Percentiles rank a stretch among this genome's conserved stretches.
Evolutionary conservation across 163 green algal species (phyloP).

Genomic region (Trebouxia gelatinosa): DNA sequence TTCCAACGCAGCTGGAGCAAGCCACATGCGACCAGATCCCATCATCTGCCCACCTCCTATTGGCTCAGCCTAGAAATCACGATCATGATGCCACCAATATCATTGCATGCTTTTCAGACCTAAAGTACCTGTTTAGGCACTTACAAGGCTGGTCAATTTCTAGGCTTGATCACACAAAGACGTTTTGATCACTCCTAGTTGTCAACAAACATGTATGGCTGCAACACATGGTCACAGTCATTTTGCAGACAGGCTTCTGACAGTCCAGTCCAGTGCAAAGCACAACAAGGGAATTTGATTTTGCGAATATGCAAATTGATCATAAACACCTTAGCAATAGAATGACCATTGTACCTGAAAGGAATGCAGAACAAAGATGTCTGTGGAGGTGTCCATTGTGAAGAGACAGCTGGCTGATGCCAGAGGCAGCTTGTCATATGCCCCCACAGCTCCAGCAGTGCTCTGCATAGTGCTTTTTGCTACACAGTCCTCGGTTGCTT

Average conservation of each 20-base stretch:
- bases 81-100: neutral
- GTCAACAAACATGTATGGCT: too few species aligned
- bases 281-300: too few species aligned
- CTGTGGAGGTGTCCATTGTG: constrained; percentile 78
- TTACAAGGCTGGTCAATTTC: too few species aligned
- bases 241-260: too few species aligned
- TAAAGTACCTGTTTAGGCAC: too few species aligned
- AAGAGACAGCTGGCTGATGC: constrained; percentile 69
- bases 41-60: constrained; percentile 65
- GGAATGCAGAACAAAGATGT: constrained; percentile 79
- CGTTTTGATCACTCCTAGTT: too few species aligned
- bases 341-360: constrained; percentile 61
- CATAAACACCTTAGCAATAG: neutral
- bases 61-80: constrained; percentile 50
- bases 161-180: too few species aligned
- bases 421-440: constrained; percentile 85
- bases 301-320: too few species aligned
- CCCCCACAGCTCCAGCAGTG: constrained; percentile 50
- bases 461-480: constrained; percentile 52
- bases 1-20: constrained; percentile 63
- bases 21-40: constrained; percentile 70
- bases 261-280: too few species aligned
- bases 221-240: too few species aligned
- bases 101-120: too few species aligned
- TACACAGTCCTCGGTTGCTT: constrained; percentile 45